A percentile compares a stretch with the other conserved stretches of the same genome.
phyloP scores from a whole-genome alignment of 352 stramenopile genomes.

The Aphanomyces invadans region DNA sequence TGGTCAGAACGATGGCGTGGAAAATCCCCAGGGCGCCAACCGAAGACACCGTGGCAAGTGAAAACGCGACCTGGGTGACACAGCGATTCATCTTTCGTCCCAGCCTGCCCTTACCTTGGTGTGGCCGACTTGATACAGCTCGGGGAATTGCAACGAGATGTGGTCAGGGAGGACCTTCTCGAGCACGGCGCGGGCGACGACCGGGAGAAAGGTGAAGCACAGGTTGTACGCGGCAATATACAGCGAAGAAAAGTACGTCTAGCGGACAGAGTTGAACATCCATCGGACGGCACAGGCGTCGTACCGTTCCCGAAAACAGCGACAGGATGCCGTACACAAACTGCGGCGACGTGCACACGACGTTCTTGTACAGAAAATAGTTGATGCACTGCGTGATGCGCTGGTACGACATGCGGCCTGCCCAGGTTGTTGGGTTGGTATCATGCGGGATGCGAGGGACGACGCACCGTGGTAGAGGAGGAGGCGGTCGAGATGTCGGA shows the following conservation, averaged over 20 bases:
- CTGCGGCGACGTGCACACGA: slow-evolving; percentile 85
- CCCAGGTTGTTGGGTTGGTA: not conserved
- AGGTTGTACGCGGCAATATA: slow-evolving; percentile 94
- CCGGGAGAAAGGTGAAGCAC: slow-evolving; percentile 86
- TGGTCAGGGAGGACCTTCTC: slow-evolving; percentile 65
- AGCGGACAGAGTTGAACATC: not conserved
- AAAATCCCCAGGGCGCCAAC: slow-evolving; percentile 37
- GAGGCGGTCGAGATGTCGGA: slow-evolving; percentile 64
- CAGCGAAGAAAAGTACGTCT: slow-evolving; percentile 74
- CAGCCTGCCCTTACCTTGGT: not conserved
- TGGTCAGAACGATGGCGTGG: slow-evolving; percentile 52
- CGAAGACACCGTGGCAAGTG: slow-evolving; percentile 37
- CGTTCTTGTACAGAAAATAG: slow-evolving; percentile 99
- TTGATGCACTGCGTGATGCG: slow-evolving; percentile 93
- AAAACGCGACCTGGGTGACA: slow-evolving; percentile 50
- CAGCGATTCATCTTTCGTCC: not conserved
- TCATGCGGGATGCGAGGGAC: not conserved
- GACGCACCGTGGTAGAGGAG: slow-evolving; percentile 59
- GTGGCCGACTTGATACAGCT: slow-evolving; percentile 55
- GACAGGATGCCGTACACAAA: slow-evolving; percentile 84
- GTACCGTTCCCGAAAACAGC: slow-evolving; percentile 81
- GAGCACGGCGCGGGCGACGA: slow-evolving; percentile 68
- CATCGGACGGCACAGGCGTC: no score
- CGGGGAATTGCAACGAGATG: slow-evolving; percentile 57
- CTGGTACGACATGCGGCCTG: slow-evolving; percentile 94